Evolutionary conservation across 2,329 filamentous ascomycete species (phyloP).

Genomic region (Arthrobotrys iridis): DNA sequence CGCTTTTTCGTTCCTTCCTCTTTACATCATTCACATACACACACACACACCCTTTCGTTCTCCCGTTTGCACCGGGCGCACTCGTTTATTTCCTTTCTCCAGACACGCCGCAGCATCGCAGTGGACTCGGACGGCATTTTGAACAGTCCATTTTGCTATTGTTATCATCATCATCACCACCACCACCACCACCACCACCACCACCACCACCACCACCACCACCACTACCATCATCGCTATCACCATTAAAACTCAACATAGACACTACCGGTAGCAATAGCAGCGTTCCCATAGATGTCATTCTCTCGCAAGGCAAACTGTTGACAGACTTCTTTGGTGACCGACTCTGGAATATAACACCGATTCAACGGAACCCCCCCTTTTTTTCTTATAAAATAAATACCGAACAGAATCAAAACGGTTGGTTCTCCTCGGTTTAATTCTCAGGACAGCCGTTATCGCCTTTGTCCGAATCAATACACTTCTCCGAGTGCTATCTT

Average conservation of each 20-base stretch:
- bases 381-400: too few relatives aligned
- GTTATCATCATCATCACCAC: too few relatives aligned
- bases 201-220: too few relatives aligned
- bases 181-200: too few relatives aligned
- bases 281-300: not conserved
- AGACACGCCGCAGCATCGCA: not conserved
- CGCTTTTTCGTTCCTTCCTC: not conserved
- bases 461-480: not conserved
- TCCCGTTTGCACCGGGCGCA: not conserved
- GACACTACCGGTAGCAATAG: not conserved
- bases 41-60: not conserved
- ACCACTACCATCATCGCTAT: too few relatives aligned
- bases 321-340: not conserved
- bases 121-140: not conserved
- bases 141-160: too few relatives aligned
- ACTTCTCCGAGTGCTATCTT: not conserved
- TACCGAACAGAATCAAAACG: not conserved
- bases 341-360: not conserved
- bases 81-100: constrained; percentile 5
- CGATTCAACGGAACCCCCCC: not conserved
- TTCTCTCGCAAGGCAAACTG: not conserved
- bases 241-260: too few relatives aligned
- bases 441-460: not conserved
- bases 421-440: not conserved
- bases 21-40: too few relatives aligned